phyloP scores from a whole-genome alignment of 2,329 filamentous ascomycete genomes.

The Chrysosporium queenslandicum region DNA sequence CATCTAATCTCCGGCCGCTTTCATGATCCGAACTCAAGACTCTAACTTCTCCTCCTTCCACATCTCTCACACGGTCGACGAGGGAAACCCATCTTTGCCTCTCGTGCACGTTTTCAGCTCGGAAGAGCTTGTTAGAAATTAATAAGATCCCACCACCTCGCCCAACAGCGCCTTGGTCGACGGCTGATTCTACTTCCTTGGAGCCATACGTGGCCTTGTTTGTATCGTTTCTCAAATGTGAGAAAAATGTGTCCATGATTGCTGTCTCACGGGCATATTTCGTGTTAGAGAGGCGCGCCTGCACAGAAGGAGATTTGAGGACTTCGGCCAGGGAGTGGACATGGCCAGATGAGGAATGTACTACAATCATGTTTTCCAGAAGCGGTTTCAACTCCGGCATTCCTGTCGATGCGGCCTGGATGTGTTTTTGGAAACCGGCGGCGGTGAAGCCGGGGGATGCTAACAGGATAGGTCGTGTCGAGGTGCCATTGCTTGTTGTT shows the following conservation, averaged over 20 bases:
- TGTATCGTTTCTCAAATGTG: conserved; percentile 70
- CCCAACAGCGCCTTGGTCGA: conserved; percentile 79
- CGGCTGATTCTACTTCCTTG: conserved; percentile 67
- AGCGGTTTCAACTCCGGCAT: conserved; percentile 56
- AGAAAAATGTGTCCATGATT: conserved; percentile 74
- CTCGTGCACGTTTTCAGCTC: conserved; percentile 65
- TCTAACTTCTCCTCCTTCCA: conserved; percentile 72
- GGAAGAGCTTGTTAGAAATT: conserved; percentile 78
- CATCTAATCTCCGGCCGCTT: conserved; percentile 75
- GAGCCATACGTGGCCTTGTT: conserved; percentile 85
- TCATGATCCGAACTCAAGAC: conserved; percentile 92
- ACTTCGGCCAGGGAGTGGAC: conserved; percentile 81
- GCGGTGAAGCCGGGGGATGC: conserved; percentile 87
- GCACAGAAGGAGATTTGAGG: conserved; percentile 68
- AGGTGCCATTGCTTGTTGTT: conserved; percentile 36
- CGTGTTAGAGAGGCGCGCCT: conserved; percentile 68
- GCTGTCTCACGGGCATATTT: conserved; percentile 77
- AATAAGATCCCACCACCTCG: conserved; percentile 74
- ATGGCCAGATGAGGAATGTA: conserved; percentile 77
- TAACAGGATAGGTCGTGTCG: conserved; percentile 57
- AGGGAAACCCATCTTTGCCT: conserved; percentile 72
- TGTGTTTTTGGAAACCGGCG: conserved; percentile 65
- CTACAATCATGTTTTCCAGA: conserved; percentile 52
- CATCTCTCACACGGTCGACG: conserved; percentile 74
- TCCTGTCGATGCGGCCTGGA: conserved; percentile 52